Percentiles rank a stretch among this genome's conserved stretches.
phyloP scores from a whole-genome alignment of 768 basidiomycete species.

The Tricholoma terreum region DNA sequence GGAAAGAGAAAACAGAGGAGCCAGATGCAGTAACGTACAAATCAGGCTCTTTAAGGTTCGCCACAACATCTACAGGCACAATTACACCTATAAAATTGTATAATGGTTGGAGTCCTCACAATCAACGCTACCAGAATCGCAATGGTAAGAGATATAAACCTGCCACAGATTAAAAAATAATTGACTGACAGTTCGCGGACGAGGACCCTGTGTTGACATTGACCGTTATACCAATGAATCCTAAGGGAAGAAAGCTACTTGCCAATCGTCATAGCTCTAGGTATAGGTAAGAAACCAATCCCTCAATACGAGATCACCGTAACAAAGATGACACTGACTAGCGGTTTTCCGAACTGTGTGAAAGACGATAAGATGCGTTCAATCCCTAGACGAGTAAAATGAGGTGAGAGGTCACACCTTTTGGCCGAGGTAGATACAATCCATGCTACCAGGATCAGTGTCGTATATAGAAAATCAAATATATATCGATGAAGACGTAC shows the following conservation, averaged over 20 bases:
- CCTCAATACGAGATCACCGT: background rate
- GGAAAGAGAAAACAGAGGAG: constrained; percentile 1
- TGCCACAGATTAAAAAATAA: background rate
- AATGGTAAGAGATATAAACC: background rate
- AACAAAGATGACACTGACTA: constrained; percentile 42
- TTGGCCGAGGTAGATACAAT: constrained; percentile 95
- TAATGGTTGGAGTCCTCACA: constrained; percentile 42
- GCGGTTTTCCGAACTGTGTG: constrained; percentile 71
- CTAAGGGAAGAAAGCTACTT: constrained; percentile 4
- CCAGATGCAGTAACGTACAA: constrained; percentile 47
- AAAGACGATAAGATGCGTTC: background rate
- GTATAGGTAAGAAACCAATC: background rate
- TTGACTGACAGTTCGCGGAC: constrained; percentile 69
- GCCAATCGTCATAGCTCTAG: constrained; percentile 44
- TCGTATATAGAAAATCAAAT: background rate
- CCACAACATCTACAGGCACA: constrained; percentile 59
- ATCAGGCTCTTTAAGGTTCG: constrained; percentile 71
- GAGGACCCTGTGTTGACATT: constrained; percentile 45
- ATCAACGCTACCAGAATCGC: constrained; percentile 50
- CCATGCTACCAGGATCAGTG: constrained; percentile 55
- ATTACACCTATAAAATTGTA: background rate
- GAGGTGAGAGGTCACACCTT: constrained; percentile 52
- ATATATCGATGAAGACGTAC: constrained; percentile 36
- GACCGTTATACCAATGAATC: background rate
- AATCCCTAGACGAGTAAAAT: background rate